Evolutionary conservation across 352 stramenopile genomes (phyloP).

Genomic region (Globisporangium irregulare): DNA sequence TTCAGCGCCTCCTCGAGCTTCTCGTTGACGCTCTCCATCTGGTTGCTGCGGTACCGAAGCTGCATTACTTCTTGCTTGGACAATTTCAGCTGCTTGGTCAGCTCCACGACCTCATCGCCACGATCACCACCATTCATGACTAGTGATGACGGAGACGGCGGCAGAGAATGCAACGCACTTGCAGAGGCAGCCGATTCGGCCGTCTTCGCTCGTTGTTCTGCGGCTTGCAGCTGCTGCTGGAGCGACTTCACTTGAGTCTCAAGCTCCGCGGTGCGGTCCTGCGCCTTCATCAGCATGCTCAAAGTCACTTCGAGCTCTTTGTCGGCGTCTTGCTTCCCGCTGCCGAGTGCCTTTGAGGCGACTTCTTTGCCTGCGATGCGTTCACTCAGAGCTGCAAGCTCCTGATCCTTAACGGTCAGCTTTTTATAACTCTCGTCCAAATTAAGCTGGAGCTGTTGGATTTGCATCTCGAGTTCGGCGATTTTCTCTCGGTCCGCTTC

Average conservation of each 20-base stretch:
- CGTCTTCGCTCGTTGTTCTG: slow-evolving; percentile 19
- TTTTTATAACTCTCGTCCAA: slow-evolving; percentile 12
- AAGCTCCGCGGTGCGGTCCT: slow-evolving; percentile 26
- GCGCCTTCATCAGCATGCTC: slow-evolving; percentile 23
- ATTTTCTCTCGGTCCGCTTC: slow-evolving; percentile 12
- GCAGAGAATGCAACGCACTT: neutral
- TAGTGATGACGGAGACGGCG: slow-evolving; percentile 15
- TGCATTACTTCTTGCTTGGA: slow-evolving; percentile 82
- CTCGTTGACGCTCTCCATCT: slow-evolving; percentile 66
- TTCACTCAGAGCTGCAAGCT: slow-evolving; percentile 26
- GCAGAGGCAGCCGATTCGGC: neutral
- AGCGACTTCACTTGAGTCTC: slow-evolving; percentile 32
- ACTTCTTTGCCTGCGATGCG: slow-evolving; percentile 14
- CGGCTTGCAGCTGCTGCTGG: slow-evolving; percentile 40
- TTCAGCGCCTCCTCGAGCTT: slow-evolving; percentile 69
- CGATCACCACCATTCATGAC: slow-evolving; percentile 20
- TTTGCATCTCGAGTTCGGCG: slow-evolving; percentile 26
- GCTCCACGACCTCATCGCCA: slow-evolving; percentile 47
- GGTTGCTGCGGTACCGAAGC: slow-evolving; percentile 79
- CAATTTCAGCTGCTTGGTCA: slow-evolving; percentile 75
- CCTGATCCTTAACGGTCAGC: slow-evolving; percentile 22
- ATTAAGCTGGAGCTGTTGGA: slow-evolving; percentile 16
- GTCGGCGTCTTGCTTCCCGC: slow-evolving; percentile 19
- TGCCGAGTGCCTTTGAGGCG: slow-evolving; percentile 12
- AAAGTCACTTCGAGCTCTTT: slow-evolving; percentile 23